A percentile compares a stretch with the other conserved stretches of the same genome.
These are phyloP conservation scores for Dioszegia hungarica DNA, from an alignment of 768 basidiomycete species.

Conservation along the genomic window DNA sequence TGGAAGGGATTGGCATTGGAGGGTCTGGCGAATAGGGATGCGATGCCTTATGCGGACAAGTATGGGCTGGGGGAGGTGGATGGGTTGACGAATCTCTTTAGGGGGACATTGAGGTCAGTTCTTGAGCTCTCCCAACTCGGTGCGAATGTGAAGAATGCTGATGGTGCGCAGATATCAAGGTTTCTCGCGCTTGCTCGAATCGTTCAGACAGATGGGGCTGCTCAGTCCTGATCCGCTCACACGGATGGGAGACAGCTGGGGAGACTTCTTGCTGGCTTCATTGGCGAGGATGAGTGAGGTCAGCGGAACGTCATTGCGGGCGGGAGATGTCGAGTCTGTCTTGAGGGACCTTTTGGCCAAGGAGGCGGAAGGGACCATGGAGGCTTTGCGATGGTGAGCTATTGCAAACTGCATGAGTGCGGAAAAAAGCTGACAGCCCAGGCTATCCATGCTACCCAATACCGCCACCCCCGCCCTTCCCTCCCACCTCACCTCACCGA, in stretches of 20 bases:
- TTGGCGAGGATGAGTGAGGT: neutral
- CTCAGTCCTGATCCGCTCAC: conserved; percentile 52
- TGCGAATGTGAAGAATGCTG: neutral
- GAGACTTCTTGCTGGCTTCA: conserved; percentile 49
- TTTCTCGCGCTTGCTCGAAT: conserved; percentile 67
- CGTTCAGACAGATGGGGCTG: conserved; percentile 67
- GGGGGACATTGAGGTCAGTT: conserved; percentile 74
- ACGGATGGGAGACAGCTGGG: conserved; percentile 50
- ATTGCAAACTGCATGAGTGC: neutral
- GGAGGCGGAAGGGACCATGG: conserved; percentile 20
- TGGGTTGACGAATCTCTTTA: conserved; percentile 61
- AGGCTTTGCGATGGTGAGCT: conserved; percentile 35
- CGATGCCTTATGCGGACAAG: conserved; percentile 62
- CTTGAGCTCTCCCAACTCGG: neutral
- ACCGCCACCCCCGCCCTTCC: neutral
- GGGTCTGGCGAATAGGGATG: conserved; percentile 80
- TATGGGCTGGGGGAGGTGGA: conserved; percentile 58
- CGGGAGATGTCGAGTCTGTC: conserved; percentile 5
- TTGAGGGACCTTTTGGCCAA: conserved; percentile 16
- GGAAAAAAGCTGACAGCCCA: conserved; percentile 1
- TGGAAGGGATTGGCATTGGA: conserved; percentile 64
- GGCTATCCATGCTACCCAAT: conserved; percentile 1
- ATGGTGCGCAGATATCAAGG: conserved; percentile 67
- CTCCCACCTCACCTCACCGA: conserved; percentile 18
- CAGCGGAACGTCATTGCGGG: conserved; percentile 10